Evolutionary conservation across 2,329 filamentous ascomycete species (phyloP).

Genomic region (Tolypocladium tropicale): DNA sequence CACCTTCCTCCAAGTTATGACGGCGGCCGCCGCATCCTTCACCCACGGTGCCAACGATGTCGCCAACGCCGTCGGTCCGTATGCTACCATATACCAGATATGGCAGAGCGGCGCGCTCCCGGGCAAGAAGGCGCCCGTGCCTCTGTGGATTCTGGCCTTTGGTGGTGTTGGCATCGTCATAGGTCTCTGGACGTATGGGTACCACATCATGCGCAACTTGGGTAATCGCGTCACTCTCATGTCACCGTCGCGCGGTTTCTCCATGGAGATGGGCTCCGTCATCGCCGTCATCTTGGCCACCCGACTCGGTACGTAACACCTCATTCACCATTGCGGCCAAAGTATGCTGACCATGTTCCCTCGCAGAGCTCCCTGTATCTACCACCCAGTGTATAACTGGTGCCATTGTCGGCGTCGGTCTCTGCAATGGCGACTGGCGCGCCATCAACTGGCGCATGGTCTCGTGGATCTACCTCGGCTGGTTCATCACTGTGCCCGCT

Average conservation of each 20-base stretch:
- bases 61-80: conserved; percentile 52
- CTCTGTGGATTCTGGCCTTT: conserved; percentile 49
- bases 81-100: conserved; percentile 51
- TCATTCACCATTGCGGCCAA: background rate
- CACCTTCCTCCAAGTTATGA: conserved; percentile 49
- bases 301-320: conserved; percentile 34
- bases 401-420: conserved; percentile 51
- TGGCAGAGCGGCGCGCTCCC: conserved; percentile 40
- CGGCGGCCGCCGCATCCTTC: conserved; percentile 52
- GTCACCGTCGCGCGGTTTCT: conserved; percentile 48
- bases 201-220: conserved; percentile 54
- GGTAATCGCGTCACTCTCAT: conserved; percentile 54
- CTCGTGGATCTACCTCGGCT: conserved; percentile 47
- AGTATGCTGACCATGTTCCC: conserved; percentile 3
- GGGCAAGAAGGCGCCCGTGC: conserved; percentile 35
- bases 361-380: conserved; percentile 45
- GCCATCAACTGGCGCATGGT: conserved; percentile 56
- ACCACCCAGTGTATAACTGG: conserved; percentile 57
- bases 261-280: conserved; percentile 50
- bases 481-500: conserved; percentile 49
- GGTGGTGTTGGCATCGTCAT: conserved; percentile 41
- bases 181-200: conserved; percentile 51
- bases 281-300: conserved; percentile 55
- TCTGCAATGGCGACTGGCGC: conserved; percentile 47
- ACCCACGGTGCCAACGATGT: conserved; percentile 60